Conservation (phyloP, 2,329 filamentous ascomycete species). For the Cyphellophora europaea region DNA sequence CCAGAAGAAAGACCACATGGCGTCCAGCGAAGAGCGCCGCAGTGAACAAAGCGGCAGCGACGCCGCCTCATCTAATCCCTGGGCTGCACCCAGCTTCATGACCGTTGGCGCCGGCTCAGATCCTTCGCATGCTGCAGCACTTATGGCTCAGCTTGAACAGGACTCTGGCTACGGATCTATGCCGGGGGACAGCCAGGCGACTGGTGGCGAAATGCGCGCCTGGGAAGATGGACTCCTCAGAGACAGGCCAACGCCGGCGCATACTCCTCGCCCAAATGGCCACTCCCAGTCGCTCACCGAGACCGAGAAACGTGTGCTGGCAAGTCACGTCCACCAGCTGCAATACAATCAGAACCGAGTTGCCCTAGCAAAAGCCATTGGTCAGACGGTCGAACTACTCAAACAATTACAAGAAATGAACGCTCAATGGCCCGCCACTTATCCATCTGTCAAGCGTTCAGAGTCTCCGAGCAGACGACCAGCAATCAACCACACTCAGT, state of each 20-base stretch:
- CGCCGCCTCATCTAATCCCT: neutral
- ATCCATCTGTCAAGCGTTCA: slow-evolving; percentile 69
- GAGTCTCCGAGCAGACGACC: slow-evolving; percentile 30
- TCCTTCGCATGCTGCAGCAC: slow-evolving; percentile 68
- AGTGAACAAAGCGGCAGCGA: too few species aligned
- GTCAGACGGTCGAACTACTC: slow-evolving; percentile 73
- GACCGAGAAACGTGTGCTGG: slow-evolving; percentile 58
- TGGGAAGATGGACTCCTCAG: slow-evolving; percentile 49
- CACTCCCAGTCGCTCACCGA: slow-evolving; percentile 43
- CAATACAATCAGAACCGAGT: slow-evolving; percentile 73
- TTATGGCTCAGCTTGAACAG: slow-evolving; percentile 71
- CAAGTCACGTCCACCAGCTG: slow-evolving; percentile 82
- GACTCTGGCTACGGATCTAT: slow-evolving; percentile 91
- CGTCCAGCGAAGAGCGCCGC: neutral
- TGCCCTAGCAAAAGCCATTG: slow-evolving; percentile 78
- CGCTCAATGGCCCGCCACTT: slow-evolving; percentile 84
- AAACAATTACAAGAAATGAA: slow-evolving; percentile 83
- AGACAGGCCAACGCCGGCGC: slow-evolving; percentile 48
- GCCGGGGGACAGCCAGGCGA: slow-evolving; percentile 49
- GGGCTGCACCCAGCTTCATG: slow-evolving; percentile 60
- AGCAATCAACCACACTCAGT: slow-evolving; percentile 26
- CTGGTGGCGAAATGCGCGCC: slow-evolving; percentile 30
- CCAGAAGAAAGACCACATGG: slow-evolving; percentile 1
- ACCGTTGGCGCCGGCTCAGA: slow-evolving; percentile 76
- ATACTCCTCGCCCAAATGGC: slow-evolving; percentile 42